Evolutionary conservation across 306 rosid species (phyloP), one percentile per base, ranked within the genome.

Genomic region (Malus orientalis): DNA sequence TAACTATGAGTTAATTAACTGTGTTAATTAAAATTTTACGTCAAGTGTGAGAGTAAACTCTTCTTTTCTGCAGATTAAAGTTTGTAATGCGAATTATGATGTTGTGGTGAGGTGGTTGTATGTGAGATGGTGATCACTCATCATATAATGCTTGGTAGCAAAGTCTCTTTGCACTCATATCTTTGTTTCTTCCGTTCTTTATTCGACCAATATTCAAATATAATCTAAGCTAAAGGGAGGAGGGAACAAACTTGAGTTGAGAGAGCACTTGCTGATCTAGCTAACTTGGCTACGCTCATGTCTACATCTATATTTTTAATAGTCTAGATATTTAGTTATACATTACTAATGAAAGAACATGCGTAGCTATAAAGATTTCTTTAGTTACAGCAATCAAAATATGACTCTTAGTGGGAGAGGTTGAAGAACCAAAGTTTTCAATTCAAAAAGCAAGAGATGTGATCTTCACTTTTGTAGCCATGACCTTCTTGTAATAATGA

Each of bases 21-120:
- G 55, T 49, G 55, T 49, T 15, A 16, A 14, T 49, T 69, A 57
- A 71, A 57, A 69, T 67, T 67, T 61, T 78, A 73, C 77, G 79
- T 81, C 77, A 81, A 74, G 78, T 18, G 74, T 67, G 79, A 77
- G 77, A 85, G 68, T 45, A 81, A 76, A 76, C 78, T 70, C 30
- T 27, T 16, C 10, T 30, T 8, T 63, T 22, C 32, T 29, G 20
- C 20, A 49, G 20, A 49, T 16, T 49, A 49, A 49, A 49, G 55
- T 49, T 49, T 49, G 55, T 49, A 49, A 49, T 49, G 20, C 55
- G 15, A 49, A 49, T 77, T 54, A 78, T 65, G 78, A 57, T 60
- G 57, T 47, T 70, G 64, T 47, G 63, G 63, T 58, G 63, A 23
- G 25, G 67, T 61, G 11, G 53, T 15, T n/a, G 22, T 25, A 38